Conservation (phyloP, 2,329 filamentous ascomycete species). For the Cytospora leucostoma region DNA sequence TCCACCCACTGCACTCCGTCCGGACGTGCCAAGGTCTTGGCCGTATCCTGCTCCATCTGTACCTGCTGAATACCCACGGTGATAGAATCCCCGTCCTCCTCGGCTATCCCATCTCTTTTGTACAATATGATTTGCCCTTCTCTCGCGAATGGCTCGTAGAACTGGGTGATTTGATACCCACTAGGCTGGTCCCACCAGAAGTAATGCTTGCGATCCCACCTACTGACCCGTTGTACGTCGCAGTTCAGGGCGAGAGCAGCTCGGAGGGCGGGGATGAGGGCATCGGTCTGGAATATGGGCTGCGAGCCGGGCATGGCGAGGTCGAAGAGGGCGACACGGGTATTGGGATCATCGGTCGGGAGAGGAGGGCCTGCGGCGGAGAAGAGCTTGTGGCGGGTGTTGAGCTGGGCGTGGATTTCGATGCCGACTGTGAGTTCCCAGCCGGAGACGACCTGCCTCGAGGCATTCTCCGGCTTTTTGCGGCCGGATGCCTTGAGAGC, state of each 20-base stretch:
- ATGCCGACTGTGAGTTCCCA: slow-evolving; percentile 97
- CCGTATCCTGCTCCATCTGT: slow-evolving; percentile 97
- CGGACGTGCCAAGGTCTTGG: slow-evolving; percentile 83
- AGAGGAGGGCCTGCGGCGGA: slow-evolving; percentile 58
- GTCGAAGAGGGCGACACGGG: slow-evolving; percentile 87
- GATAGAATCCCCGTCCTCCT: slow-evolving; percentile 70
- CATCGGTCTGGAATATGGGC: slow-evolving; percentile 79
- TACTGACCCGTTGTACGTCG: slow-evolving; percentile 72
- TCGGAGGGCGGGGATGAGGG: slow-evolving; percentile 84
- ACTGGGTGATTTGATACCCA: slow-evolving; percentile 97
- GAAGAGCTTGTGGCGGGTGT: slow-evolving; percentile 87
- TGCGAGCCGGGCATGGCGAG: slow-evolving; percentile 86
- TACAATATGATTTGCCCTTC: slow-evolving; percentile 73
- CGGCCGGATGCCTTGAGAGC: slow-evolving; percentile 47
- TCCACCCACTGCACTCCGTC: slow-evolving; percentile 78
- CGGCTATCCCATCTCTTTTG: slow-evolving; percentile 75
- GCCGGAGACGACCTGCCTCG: slow-evolving; percentile 57
- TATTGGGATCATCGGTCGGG: slow-evolving; percentile 72
- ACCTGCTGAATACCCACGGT: slow-evolving; percentile 86
- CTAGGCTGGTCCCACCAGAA: slow-evolving; percentile 98
- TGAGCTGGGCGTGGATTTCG: slow-evolving; percentile 95
- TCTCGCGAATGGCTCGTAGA: slow-evolving; percentile 73
- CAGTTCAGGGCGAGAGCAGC: slow-evolving; percentile 86
- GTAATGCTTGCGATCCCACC: slow-evolving; percentile 96
- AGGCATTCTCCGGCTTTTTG: slow-evolving; percentile 48